phyloP scores from a whole-genome alignment of 1,284 basidiomycete genomes.

The Paramarasmius palmivorus region DNA sequence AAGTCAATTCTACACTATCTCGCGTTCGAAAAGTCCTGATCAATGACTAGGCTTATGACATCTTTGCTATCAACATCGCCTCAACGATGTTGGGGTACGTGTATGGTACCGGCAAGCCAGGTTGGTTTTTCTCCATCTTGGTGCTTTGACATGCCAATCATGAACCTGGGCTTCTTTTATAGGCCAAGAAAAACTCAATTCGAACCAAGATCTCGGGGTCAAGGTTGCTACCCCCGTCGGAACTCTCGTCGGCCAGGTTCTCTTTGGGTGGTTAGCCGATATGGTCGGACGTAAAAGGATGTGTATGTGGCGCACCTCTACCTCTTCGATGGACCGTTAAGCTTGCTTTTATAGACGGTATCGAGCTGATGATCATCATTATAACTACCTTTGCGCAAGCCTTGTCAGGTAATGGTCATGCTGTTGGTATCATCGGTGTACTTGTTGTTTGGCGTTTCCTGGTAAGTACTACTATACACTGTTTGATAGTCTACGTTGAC shows the following conservation, averaged over 20 bases:
- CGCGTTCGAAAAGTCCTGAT: neutral
- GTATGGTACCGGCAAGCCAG: slow-evolving; percentile 56
- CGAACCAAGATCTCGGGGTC: slow-evolving; percentile 63
- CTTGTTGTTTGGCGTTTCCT: slow-evolving; percentile 71
- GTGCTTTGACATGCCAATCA: too few relatives aligned
- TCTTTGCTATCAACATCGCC: slow-evolving; percentile 78
- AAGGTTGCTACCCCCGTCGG: slow-evolving; percentile 63
- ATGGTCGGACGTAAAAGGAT: slow-evolving; percentile 70
- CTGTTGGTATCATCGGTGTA: slow-evolving; percentile 70
- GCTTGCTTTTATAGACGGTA: slow-evolving; percentile 52
- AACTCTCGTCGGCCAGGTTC: slow-evolving; percentile 54
- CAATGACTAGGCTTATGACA: slow-evolving; percentile 52
- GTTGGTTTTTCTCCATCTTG: neutral
- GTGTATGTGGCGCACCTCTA: slow-evolving; percentile 44
- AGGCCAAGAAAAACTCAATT: slow-evolving; percentile 31
- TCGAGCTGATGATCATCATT: slow-evolving; percentile 74
- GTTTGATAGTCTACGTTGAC: too few relatives aligned
- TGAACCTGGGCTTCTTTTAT: slow-evolving; percentile 32
- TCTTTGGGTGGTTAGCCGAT: slow-evolving; percentile 77
- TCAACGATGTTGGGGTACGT: slow-evolving; percentile 73
- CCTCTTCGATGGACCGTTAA: neutral
- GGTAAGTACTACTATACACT: slow-evolving; percentile 34
- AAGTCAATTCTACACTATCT: slow-evolving; percentile 38
- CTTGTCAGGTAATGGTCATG: slow-evolving; percentile 56
- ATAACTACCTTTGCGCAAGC: slow-evolving; percentile 64